phyloP scores from a whole-genome alignment of 208 protist species.

The Strigomonas galati region DNA sequence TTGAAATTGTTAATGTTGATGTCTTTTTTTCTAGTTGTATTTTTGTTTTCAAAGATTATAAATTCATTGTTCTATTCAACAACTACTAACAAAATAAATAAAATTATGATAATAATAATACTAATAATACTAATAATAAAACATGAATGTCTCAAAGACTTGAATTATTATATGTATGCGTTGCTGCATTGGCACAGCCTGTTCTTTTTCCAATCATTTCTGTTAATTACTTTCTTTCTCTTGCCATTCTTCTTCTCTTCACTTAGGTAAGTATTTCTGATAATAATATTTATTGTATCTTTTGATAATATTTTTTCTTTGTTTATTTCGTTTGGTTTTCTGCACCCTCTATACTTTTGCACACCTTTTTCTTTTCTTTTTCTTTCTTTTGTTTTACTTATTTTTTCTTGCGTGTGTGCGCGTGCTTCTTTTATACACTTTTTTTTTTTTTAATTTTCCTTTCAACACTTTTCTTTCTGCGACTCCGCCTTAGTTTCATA shows the following conservation, averaged over 20 bases:
- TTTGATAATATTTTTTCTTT: not conserved
- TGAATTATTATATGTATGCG: too few species aligned
- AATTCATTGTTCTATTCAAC: conserved; percentile 1
- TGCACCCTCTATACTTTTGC: not conserved
- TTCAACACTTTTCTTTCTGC: not conserved
- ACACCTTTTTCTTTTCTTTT: not conserved
- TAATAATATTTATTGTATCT: not conserved
- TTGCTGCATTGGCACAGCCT: too few species aligned
- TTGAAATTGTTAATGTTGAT: not conserved
- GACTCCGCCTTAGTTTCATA: too few species aligned
- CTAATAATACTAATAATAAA: not conserved
- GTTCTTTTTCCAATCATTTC: too few species aligned
- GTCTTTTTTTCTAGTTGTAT: conserved; percentile 5
- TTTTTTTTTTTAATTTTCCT: not conserved
- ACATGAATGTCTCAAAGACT: too few species aligned
- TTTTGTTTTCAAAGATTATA: conserved; percentile 1
- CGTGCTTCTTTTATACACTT: not conserved
- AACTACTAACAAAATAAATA: conserved; percentile 8
- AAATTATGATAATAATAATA: too few species aligned
- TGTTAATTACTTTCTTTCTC: conserved; percentile 8
- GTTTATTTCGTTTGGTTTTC: not conserved
- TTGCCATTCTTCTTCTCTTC: conserved; percentile 5
- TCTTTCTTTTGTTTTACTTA: conserved; percentile 1
- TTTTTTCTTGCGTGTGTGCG: conserved; percentile 1
- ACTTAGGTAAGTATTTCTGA: not conserved